Evolutionary conservation across 805 yeast species (phyloP).

Genomic region (Torulaspora indica): DNA sequence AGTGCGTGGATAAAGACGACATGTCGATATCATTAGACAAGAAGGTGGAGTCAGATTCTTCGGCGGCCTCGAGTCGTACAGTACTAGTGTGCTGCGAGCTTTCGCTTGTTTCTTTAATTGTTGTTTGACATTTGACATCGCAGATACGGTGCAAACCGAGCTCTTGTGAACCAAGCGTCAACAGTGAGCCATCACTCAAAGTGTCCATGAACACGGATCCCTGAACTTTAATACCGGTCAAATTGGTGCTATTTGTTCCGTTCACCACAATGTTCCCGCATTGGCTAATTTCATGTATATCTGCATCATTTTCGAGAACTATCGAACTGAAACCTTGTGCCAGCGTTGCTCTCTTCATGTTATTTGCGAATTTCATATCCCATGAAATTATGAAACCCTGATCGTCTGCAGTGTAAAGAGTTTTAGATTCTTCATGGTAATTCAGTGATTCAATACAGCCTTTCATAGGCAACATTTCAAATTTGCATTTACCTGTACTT

Average conservation of each 20-base stretch:
- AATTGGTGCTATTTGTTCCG: conserved; percentile 5
- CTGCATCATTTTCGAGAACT: conserved; percentile 5
- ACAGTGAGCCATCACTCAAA: conserved; percentile 16
- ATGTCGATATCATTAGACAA: conserved; percentile 10
- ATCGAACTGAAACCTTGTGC: conserved; percentile 25
- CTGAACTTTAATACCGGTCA: conserved; percentile 6
- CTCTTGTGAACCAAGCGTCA: conserved; percentile 23
- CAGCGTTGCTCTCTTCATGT: conserved; percentile 18
- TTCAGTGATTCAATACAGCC: conserved; percentile 23
- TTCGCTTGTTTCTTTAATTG: background rate
- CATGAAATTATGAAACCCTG: conserved; percentile 25
- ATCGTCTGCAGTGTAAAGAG: conserved; percentile 23
- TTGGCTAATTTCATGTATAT: conserved; percentile 17
- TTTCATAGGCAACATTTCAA: conserved; percentile 21
- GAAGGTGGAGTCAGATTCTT: conserved; percentile 12
- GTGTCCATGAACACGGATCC: conserved; percentile 16
- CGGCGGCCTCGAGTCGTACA: background rate
- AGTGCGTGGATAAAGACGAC: conserved; percentile 10
- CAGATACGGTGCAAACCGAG: conserved; percentile 26
- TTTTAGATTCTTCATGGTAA: conserved; percentile 13
- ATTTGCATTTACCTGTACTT: conserved; percentile 19
- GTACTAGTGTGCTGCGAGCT: background rate
- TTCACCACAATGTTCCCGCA: conserved; percentile 30
- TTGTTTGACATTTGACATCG: conserved; percentile 16
- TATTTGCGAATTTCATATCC: conserved; percentile 23